Base-by-base conservation (phyloP, 2,329 filamentous ascomycete genomes). In the Aspergillus sp. region DNA sequence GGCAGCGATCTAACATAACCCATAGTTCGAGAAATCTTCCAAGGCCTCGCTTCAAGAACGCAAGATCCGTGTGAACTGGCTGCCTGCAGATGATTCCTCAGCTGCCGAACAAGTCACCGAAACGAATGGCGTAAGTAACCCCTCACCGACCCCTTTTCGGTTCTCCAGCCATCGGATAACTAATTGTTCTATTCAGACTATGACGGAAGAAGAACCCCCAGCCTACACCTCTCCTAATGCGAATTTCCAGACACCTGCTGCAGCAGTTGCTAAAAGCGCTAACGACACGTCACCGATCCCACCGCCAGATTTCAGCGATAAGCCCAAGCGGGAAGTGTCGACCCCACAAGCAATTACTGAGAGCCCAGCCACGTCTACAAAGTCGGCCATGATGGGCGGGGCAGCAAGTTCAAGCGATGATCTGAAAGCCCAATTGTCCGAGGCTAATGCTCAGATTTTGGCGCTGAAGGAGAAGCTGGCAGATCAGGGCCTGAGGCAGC, bases 51-150 rank as follows among this genome's bases (percentile, higher is more conserved):
- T 99, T 61, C 87, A 92, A 71, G 95, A 99, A 82, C 91, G 89
- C 82, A 99, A 98, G 84, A 99, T 99, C 68, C 88, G 94, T 50
- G 95, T 99, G 65, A 84, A 84, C 68, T 99, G 94, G 83, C 83
- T 97, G 44, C 78, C 90, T 51, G 82, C 89, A 8, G 84, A 86
- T 53, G 84, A 84, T 42, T 66, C 70, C 21, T 68, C 69, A 36
- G 61, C 70, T 39, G 63, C 71, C 19, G 63, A 64, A 39, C 61
- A 69, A 64, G 60, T 64, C 57, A 62, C 61, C 47, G 60, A 70
- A 54, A 62, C 71, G 25, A 79, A 77, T 60, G 77, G 77, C 60
- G 76, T 78, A 72, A 61, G 72, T 70, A 42, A 8, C 54, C 48
- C 36, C 23, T n/a, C 36, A 30, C 38, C 5, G 25, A 17, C 32